Conservation (phyloP, 192 early-diverging fungal genomes). For the Mortierella alpina region DNA sequence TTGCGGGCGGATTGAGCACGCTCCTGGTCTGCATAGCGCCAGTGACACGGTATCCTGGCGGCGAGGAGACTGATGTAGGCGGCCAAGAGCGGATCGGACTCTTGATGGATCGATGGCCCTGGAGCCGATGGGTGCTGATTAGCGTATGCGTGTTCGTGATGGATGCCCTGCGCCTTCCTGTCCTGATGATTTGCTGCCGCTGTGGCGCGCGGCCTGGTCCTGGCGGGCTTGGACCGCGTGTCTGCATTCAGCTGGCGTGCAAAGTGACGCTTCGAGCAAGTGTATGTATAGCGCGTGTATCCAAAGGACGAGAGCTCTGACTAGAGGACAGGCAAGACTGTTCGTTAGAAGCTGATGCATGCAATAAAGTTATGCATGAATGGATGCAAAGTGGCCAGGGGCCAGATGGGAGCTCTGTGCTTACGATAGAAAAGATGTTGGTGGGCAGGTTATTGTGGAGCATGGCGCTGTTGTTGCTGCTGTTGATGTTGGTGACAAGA, state of each 20-base stretch:
- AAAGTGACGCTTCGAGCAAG: slow-evolving; percentile 28
- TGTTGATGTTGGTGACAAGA: too few relatives aligned
- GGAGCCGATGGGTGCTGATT: neutral
- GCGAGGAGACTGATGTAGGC: slow-evolving; percentile 35
- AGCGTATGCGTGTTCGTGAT: neutral
- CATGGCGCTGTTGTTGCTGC: slow-evolving; percentile 14
- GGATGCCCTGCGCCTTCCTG: too few relatives aligned
- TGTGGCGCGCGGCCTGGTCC: slow-evolving; percentile 9
- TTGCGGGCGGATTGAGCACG: neutral
- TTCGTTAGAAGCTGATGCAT: too few relatives aligned
- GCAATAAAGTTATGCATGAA: neutral
- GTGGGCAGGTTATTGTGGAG: slow-evolving; percentile 44
- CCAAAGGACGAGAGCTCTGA: slow-evolving; percentile 50
- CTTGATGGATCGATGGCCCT: slow-evolving; percentile 8
- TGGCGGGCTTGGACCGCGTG: slow-evolving; percentile 8
- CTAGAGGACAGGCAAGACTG: slow-evolving; percentile 6
- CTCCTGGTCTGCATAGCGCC: slow-evolving; percentile 23
- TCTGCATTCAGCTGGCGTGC: slow-evolving; percentile 34
- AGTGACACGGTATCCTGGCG: slow-evolving; percentile 44
- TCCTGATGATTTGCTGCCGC: slow-evolving; percentile 1
- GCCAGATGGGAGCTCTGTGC: neutral
- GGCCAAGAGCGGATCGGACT: slow-evolving; percentile 36
- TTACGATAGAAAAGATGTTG: slow-evolving; percentile 48
- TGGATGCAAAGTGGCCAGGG: neutral
- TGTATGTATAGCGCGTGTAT: slow-evolving; percentile 47